These are phyloP conservation scores for Lanmaoa rubissima DNA, from an alignment of 768 basidiomycete species.

Conservation along the genomic window DNA sequence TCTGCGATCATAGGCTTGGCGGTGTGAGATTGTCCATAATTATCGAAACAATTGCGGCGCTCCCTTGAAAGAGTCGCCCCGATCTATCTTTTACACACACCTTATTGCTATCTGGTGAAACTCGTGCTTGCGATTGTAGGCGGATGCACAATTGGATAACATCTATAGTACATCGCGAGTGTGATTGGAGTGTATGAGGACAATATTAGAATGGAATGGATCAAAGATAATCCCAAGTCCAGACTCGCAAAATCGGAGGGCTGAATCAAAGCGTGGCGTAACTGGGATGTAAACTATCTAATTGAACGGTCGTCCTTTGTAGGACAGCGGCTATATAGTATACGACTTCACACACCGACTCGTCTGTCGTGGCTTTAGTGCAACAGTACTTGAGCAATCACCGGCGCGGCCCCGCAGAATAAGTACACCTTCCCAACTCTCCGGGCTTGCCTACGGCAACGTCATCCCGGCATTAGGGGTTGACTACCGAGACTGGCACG, in stretches of 20 bases:
- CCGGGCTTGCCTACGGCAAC: too few relatives aligned
- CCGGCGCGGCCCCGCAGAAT: too few relatives aligned
- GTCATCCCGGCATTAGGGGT: too few relatives aligned
- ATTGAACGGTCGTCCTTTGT: not conserved
- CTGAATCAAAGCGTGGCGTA: not conserved
- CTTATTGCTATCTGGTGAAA: not conserved
- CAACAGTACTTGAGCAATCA: too few relatives aligned
- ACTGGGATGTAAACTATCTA: not conserved
- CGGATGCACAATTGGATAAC: not conserved
- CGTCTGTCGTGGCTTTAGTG: too few relatives aligned
- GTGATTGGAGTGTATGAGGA: not conserved
- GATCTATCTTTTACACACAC: not conserved
- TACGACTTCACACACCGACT: too few relatives aligned
- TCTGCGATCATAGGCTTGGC: constrained; percentile 12
- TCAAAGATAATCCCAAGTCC: not conserved
- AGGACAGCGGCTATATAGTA: too few relatives aligned
- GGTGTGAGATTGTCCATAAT: not conserved
- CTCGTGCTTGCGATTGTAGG: not conserved
- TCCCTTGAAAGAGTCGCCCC: too few relatives aligned
- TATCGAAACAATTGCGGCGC: not conserved
- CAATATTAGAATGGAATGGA: too few relatives aligned
- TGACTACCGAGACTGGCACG: too few relatives aligned
- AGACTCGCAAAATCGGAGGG: not conserved
- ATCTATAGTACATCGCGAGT: not conserved
- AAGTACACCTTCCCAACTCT: too few relatives aligned